phyloP scores from a whole-genome alignment of 345 rosid genomes.

The Moricandia moricandioides region DNA sequence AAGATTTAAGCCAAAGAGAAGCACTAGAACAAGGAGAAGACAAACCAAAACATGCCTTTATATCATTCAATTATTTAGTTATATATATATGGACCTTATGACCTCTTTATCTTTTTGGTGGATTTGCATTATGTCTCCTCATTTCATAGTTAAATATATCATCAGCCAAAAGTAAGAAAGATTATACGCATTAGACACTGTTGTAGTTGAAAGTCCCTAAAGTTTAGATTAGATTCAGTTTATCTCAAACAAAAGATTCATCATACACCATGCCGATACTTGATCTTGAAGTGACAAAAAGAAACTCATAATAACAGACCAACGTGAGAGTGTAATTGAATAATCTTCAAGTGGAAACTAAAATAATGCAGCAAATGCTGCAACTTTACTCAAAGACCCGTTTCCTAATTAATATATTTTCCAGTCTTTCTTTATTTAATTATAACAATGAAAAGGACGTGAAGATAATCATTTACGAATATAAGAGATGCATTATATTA shows the following conservation, averaged over 20 bases:
- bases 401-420: slow-evolving; percentile 3
- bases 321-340: slow-evolving; percentile 30
- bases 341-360: slow-evolving; percentile 37
- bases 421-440: slow-evolving; percentile 9
- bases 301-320: slow-evolving; percentile 32
- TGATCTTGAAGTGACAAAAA: slow-evolving; percentile 42
- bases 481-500: slow-evolving; percentile 2
- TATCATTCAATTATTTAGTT: slow-evolving; percentile 22
- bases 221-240: slow-evolving; percentile 18
- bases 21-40: slow-evolving; percentile 42
- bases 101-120: slow-evolving; percentile 26
- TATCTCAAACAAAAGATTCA: slow-evolving; percentile 23
- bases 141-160: slow-evolving; percentile 22
- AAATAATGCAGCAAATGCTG: slow-evolving; percentile 35
- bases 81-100: slow-evolving; percentile 21
- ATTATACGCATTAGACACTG: background rate
- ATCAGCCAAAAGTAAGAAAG: slow-evolving; percentile 26
- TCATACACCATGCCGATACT: slow-evolving; percentile 34
- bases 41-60: slow-evolving; percentile 44
- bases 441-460: slow-evolving; percentile 19
- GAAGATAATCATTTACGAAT: slow-evolving; percentile 30
- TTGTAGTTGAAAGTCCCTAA: slow-evolving; percentile 10
- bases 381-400: slow-evolving; percentile 36
- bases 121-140: slow-evolving; percentile 29
- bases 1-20: slow-evolving; percentile 34